Conservation (phyloP, 345 rosid species). For the Citrus australasica region DNA sequence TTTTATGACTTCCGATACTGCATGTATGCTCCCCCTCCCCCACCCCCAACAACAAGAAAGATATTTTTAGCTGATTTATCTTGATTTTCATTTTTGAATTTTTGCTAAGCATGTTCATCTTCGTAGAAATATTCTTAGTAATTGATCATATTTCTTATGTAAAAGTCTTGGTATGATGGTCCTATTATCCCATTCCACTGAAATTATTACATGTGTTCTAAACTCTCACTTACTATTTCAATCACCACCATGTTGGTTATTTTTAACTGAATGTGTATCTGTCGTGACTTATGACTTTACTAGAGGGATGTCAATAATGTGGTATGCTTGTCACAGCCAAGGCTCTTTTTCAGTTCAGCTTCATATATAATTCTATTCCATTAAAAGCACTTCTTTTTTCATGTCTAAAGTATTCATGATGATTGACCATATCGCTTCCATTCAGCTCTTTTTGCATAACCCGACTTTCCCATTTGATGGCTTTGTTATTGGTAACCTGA, state of each 20-base stretch:
- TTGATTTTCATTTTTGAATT: not conserved
- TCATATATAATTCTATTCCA: not conserved
- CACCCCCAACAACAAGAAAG: too few relatives aligned
- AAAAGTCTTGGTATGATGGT: not conserved
- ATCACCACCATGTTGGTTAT: not conserved
- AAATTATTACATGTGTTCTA: not conserved
- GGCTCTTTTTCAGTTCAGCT: not conserved
- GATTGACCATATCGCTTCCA: not conserved
- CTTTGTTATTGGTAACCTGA: constrained; percentile 7
- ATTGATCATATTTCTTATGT: not conserved
- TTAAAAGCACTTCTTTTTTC: not conserved
- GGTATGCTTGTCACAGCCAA: not conserved
- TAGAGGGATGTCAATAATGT: not conserved
- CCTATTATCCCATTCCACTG: not conserved
- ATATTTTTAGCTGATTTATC: not conserved
- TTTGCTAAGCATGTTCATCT: not conserved
- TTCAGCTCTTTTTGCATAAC: not conserved
- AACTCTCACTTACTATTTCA: not conserved
- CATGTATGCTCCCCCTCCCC: not conserved
- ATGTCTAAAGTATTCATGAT: not conserved
- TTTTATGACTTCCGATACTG: not conserved
- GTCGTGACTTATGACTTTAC: not conserved
- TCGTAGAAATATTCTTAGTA: not conserved
- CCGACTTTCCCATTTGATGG: not conserved
- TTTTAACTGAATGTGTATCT: not conserved